Conservation (phyloP, 257 asterid species). For the Henckelia pumila region DNA sequence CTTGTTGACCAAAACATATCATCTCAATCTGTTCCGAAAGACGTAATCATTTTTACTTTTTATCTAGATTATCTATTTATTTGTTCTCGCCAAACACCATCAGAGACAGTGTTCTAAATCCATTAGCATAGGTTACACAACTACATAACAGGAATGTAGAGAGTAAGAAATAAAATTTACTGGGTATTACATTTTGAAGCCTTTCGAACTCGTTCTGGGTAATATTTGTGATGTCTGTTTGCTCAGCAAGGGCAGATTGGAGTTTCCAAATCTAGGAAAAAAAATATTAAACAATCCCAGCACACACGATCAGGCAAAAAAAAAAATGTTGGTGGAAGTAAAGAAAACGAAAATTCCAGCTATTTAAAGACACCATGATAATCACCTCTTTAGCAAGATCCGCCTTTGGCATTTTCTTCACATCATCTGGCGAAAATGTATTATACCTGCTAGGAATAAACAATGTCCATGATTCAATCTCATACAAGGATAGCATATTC, state of each 20-base stretch:
- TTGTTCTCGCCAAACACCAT: neutral
- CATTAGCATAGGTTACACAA: neutral
- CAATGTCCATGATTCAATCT: constrained; percentile 10
- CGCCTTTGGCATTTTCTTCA: constrained; percentile 80
- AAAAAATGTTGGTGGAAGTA: neutral
- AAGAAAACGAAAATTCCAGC: neutral
- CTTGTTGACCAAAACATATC: neutral
- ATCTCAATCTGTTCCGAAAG: neutral
- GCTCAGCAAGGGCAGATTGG: constrained; percentile 69
- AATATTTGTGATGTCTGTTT: constrained; percentile 68
- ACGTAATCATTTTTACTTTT: too few species aligned
- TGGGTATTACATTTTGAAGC: constrained; percentile 60
- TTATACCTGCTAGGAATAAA: constrained; percentile 48
- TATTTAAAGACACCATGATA: constrained; percentile 2
- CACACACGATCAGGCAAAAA: constrained; percentile 2
- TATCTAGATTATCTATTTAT: too few species aligned
- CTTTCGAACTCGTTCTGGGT: constrained; percentile 89
- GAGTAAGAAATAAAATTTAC: constrained; percentile 14
- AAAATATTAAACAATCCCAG: neutral
- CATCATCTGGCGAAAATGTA: constrained; percentile 83
- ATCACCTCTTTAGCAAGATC: constrained; percentile 85
- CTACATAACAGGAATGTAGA: neutral
- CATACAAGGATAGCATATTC: neutral
- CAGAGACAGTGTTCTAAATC: neutral
- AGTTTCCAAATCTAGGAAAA: constrained; percentile 73